Evolutionary conservation across 2,329 filamentous ascomycete species (phyloP), one percentile per base, ranked within the genome.

Genomic region (Tolypocladium capitatum): DNA sequence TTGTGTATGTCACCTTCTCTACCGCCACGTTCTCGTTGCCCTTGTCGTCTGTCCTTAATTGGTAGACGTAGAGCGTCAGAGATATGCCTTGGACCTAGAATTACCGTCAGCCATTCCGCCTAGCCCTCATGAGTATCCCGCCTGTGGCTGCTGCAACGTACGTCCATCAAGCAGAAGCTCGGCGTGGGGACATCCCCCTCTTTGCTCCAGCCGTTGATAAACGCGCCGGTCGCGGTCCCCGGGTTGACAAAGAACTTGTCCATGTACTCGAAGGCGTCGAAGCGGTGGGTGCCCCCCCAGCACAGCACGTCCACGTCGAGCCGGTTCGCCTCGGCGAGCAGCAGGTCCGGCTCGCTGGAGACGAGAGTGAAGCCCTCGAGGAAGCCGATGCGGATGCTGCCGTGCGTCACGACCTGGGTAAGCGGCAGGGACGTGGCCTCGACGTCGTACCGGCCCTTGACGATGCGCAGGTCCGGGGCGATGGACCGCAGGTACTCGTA

Each of bases 91-190:
- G 91, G 33, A 94, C 87, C 88, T 94, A 57, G 51, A 56, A 35
- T 11, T 21, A 30, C 2, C 16, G 30, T 46, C 24, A 49, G 36
- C 18, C 28, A 30, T 16, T 31, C 4, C 1, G 38, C 7, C 38
- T 42, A 8, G 3, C 16, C 16, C 38, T 11, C n/a, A 3, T 32
- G n/a, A 11, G 16, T n/a, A n/a, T 28, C 7, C 3, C 36, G 13
- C 3, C 21, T 20, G 5, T 6, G 24, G 24, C 38, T 18, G 24
- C 16, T n/a, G 10, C 16, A n/a, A 83, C 88, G 72, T 66, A 96
- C 90, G 76, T 97, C 91, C 91, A 97, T 96, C 65, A 97, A 69
- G 61, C 92, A 95, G 67, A 97, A 96, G 63, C 89, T 95, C 27
- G 91, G 91, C 48, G 82, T 83, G 24, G 84, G 85, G 48, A 91